These are phyloP conservation scores for Colletotrichum horii DNA, from an alignment of 2,329 filamentous ascomycete genomes.

Conservation along the genomic window DNA sequence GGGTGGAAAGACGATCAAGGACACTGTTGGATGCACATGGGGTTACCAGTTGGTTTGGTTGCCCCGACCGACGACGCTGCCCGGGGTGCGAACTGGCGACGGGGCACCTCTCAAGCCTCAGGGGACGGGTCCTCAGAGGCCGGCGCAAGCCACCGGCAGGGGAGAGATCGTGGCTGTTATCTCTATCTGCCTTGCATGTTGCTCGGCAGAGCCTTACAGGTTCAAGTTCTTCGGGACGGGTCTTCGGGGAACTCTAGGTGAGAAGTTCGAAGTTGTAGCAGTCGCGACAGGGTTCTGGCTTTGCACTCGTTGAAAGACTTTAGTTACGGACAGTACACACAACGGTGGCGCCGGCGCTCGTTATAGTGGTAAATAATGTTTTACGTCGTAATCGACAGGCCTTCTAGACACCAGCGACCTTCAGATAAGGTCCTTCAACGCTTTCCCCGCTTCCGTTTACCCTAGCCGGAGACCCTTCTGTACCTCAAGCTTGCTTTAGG, in stretches of 20 bases:
- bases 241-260: not conserved
- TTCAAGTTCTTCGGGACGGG: not conserved
- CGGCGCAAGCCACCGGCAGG: not conserved
- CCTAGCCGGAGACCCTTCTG: too few species aligned
- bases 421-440: too few species aligned
- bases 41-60: not conserved
- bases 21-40: not conserved
- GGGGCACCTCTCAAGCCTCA: not conserved
- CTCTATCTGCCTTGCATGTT: not conserved
- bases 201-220: not conserved
- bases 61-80: not conserved
- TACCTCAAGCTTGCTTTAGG: too few species aligned
- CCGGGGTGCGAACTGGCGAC: not conserved
- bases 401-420: too few species aligned
- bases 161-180: not conserved
- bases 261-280: not conserved
- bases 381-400: too few species aligned
- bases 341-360: not conserved
- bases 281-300: not conserved
- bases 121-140: not conserved
- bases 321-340: rapidly evolving
- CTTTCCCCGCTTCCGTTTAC: too few species aligned
- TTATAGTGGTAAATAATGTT: not conserved
- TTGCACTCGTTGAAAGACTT: not conserved
- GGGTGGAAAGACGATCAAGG: not conserved